Conservation (phyloP, 108 stramenopile genomes). For the Discostella pseudostelligera region DNA sequence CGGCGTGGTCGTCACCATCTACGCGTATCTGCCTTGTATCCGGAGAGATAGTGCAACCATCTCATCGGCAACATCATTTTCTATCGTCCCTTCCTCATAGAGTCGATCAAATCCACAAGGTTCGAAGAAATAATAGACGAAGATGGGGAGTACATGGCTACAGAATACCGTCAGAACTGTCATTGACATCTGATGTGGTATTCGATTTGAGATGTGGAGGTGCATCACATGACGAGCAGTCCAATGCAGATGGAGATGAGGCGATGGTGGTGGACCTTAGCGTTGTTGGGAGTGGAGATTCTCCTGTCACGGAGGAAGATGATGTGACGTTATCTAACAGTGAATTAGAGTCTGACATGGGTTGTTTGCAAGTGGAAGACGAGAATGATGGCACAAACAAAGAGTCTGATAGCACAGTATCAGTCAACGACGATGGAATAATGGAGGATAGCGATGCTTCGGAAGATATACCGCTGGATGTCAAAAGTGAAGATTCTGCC, state of each 20-base stretch:
- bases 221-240: conserved; percentile 3
- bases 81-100: not conserved
- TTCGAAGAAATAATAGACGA: not conserved
- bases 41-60: not conserved
- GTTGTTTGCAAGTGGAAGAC: too few relatives aligned
- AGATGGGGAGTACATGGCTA: not conserved
- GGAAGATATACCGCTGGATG: too few relatives aligned
- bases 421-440: too few relatives aligned
- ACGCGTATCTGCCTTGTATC: not conserved
- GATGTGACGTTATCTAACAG: not conserved
- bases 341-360: not conserved
- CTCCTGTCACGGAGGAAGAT: not conserved
- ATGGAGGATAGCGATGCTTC: too few relatives aligned
- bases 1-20: not conserved
- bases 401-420: too few relatives aligned
- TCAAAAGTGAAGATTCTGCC: not conserved
- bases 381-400: too few relatives aligned
- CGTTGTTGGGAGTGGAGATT: not conserved
- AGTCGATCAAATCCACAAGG: not conserved
- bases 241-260: not conserved
- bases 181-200: not conserved
- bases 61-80: not conserved
- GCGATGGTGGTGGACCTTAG: conserved; percentile 4
- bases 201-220: conserved; percentile 16
- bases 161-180: not conserved